Evolutionary conservation across 2,329 filamentous ascomycete genomes (phyloP).

Genomic region (Scorias spongiosa): DNA sequence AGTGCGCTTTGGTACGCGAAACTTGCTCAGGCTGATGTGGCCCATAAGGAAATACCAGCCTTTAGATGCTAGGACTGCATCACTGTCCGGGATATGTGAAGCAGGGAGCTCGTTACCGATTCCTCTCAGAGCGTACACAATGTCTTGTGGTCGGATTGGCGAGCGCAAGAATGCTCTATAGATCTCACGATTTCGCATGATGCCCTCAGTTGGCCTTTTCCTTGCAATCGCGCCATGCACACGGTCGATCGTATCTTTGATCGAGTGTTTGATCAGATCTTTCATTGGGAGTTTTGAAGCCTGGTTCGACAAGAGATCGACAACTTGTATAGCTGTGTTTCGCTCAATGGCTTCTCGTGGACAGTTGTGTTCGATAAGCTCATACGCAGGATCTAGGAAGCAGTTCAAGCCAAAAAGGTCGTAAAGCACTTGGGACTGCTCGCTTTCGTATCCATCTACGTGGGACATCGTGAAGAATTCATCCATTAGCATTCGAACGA

Average conservation of each 20-base stretch:
- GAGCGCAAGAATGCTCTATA: slow-evolving; percentile 69
- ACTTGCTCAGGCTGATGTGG: slow-evolving; percentile 76
- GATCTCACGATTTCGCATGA: slow-evolving; percentile 76
- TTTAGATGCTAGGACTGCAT: slow-evolving; percentile 53
- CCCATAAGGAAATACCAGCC: slow-evolving; percentile 90
- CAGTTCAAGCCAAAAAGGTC: slow-evolving; percentile 68
- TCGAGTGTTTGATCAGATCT: slow-evolving; percentile 77
- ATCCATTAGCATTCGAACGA: slow-evolving; percentile 75
- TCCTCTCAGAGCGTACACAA: slow-evolving; percentile 71
- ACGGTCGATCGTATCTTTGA: slow-evolving; percentile 81
- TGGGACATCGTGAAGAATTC: slow-evolving; percentile 66
- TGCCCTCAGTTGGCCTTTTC: slow-evolving; percentile 61
- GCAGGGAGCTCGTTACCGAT: slow-evolving; percentile 59
- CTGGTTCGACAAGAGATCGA: slow-evolving; percentile 70
- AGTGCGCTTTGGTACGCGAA: slow-evolving; percentile 62
- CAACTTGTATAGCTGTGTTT: slow-evolving; percentile 61
- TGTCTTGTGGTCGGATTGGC: slow-evolving; percentile 63
- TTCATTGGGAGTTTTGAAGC: slow-evolving; percentile 76
- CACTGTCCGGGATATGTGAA: slow-evolving; percentile 45
- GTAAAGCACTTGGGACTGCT: slow-evolving; percentile 71
- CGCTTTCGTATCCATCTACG: slow-evolving; percentile 69
- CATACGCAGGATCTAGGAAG: slow-evolving; percentile 23
- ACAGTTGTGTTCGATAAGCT: slow-evolving; percentile 57
- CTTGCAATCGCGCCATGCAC: slow-evolving; percentile 74
- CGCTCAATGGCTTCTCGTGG: slow-evolving; percentile 59